phyloP scores from a whole-genome alignment of 1,284 basidiomycete genomes.

The Athelia psychrophila region DNA sequence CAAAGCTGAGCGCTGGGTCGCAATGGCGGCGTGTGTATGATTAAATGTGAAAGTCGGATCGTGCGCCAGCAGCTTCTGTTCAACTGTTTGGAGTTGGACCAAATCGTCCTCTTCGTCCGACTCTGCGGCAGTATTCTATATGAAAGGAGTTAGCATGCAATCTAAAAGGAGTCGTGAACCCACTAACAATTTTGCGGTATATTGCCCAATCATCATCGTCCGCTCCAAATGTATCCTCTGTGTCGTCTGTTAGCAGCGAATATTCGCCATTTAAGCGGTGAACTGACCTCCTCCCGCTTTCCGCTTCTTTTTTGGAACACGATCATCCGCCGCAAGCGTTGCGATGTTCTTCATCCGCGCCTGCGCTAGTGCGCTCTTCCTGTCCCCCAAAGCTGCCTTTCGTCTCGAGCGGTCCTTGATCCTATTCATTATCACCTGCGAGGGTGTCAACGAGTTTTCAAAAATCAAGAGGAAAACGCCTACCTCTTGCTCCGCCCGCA shows the following conservation, averaged over 20 bases:
- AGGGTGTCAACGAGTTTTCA: conserved; percentile 3
- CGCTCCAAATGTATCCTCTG: conserved; percentile 93
- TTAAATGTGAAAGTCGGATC: conserved; percentile 83
- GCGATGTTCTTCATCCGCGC: conserved; percentile 98
- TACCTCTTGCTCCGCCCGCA: conserved; percentile 80
- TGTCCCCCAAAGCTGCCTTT: conserved; percentile 82
- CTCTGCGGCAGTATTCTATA: conserved; percentile 76
- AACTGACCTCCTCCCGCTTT: conserved; percentile 71
- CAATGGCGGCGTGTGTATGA: conserved; percentile 80
- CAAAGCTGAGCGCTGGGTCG: conserved; percentile 78
- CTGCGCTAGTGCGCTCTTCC: conserved; percentile 95
- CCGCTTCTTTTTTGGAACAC: conserved; percentile 76
- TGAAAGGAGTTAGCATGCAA: conserved; percentile 1
- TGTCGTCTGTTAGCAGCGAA: not conserved
- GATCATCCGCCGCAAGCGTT: conserved; percentile 82
- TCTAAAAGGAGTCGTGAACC: not conserved
- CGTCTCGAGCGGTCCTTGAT: conserved; percentile 85
- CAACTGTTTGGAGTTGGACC: conserved; percentile 69
- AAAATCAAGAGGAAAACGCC: conserved; percentile 13
- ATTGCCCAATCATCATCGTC: conserved; percentile 98
- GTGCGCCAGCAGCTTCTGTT: conserved; percentile 78
- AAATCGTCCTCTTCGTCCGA: conserved; percentile 96
- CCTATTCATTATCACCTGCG: conserved; percentile 72
- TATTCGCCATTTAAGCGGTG: not conserved
- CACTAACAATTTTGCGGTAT: conserved; percentile 89